Base-by-base conservation (phyloP, 345 rosid genomes). In the Passiflora organensis region DNA sequence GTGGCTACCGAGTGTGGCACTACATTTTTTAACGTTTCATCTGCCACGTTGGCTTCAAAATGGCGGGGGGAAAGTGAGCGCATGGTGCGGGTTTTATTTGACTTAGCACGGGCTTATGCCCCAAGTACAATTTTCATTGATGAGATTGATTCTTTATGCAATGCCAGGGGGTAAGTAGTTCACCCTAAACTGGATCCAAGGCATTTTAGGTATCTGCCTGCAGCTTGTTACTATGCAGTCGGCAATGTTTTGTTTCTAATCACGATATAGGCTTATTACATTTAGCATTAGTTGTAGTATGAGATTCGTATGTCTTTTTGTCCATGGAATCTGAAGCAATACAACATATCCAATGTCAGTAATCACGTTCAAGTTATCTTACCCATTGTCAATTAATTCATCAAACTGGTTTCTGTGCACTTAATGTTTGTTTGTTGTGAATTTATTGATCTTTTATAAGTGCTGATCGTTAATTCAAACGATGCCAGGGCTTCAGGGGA, bases 21-120 rank as follows among this genome's bases (percentile, higher is more conserved):
- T 43, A 90, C 95, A 2, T 90, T 90, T 75, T 86, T 90, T 70
- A 89, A 89, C 61, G 95, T 89, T 51, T 89, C 97, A 56, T 84
- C 95, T 48, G 93, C 97, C 34, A 89, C 95, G 9, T 73, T 89
- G 60, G 93, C 97, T 67, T 89, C 97, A 63, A 89, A 89, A 63
- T 89, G 95, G 95, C 94, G 90, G 1, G 97, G 97, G 32, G 97
- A 90, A 80, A 87, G 95, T 77, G 97, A 90, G 70, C 90, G 94
- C 52, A 84, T 84, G 95, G 97, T 90, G 6, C 81, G 94, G 52
- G 82, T 93, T 77, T 70, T 89, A 80, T 89, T 89, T 73, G 95
- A 86, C 72, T 72, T 89, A 25, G 97, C 97, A 0, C 86, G 97
- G 66, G 91, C 95, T 45, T 84, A 86, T 84, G 95, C 90, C 24